phyloP scores from a whole-genome alignment of 139 green algal genomes.

The Tetraselmis chui region DNA sequence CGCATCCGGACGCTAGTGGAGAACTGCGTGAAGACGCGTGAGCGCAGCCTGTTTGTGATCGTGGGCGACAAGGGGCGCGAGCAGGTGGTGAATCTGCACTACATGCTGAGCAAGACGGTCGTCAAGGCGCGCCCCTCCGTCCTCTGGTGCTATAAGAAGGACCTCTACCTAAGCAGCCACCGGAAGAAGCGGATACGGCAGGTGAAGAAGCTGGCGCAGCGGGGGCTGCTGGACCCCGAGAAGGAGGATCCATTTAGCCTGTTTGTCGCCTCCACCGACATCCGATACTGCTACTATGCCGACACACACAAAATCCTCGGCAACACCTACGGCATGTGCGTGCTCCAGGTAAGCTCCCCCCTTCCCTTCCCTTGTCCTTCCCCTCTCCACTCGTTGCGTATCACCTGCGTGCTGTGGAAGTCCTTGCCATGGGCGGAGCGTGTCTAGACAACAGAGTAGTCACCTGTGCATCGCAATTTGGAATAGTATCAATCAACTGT shows the following conservation, averaged over 20 bases:
- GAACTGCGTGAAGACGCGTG: slow-evolving; percentile 84
- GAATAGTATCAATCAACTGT: not conserved
- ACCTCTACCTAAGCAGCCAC: slow-evolving; percentile 91
- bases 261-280: slow-evolving; percentile 93
- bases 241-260: slow-evolving; percentile 97
- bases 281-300: slow-evolving; percentile 97
- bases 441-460: no score
- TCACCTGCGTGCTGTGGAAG: no score
- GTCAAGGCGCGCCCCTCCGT: slow-evolving; percentile 92
- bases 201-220: slow-evolving; percentile 91
- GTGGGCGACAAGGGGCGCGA: slow-evolving; percentile 94
- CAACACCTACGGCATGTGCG: slow-evolving; percentile 98
- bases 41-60: slow-evolving; percentile 91
- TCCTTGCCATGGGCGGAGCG: not conserved
- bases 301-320: slow-evolving; percentile 96
- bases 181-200: slow-evolving; percentile 92
- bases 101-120: slow-evolving; percentile 91
- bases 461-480: not conserved
- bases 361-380: not conserved
- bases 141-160: slow-evolving; percentile 99
- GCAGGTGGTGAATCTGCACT: slow-evolving; percentile 97
- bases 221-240: slow-evolving; percentile 86
- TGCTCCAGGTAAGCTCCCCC: slow-evolving; percentile 74
- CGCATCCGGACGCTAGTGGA: slow-evolving; percentile 94
- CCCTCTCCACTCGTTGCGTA: not conserved